Percentiles rank a stretch among this genome's conserved stretches.
Evolutionary conservation across 192 early-diverging fungal species (phyloP).

Genomic region (Phycomyces blakesleeanus): DNA sequence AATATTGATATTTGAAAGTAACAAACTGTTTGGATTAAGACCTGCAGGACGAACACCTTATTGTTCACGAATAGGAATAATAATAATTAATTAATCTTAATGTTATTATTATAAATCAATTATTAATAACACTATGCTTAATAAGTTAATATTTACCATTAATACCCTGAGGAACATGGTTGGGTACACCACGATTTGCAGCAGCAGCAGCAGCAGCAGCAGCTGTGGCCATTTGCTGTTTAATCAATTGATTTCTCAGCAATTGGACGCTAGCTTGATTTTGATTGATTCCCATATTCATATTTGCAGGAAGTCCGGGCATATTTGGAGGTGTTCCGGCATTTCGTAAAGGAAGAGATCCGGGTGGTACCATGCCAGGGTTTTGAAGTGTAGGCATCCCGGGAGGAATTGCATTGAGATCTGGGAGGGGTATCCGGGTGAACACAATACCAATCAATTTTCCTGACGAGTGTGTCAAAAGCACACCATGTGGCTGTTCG

Average conservation of each 20-base stretch:
- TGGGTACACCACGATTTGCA: constrained; percentile 11
- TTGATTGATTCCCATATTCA: constrained; percentile 12
- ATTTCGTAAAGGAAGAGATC: not conserved
- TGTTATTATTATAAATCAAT: not conserved
- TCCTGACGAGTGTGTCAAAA: constrained; percentile 30
- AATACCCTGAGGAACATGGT: constrained; percentile 9
- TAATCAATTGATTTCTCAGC: constrained; percentile 16
- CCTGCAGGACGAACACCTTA: constrained; percentile 17
- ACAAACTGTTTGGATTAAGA: constrained; percentile 32
- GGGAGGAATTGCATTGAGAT: constrained; percentile 17
- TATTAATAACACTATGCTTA: too few relatives aligned
- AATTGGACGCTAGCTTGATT: constrained; percentile 21
- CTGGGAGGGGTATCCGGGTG: constrained; percentile 26
- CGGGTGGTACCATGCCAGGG: not conserved
- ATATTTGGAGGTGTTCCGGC: not conserved
- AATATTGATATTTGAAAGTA: constrained; percentile 35
- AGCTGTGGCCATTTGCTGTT: constrained; percentile 20
- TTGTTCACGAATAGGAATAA: not conserved
- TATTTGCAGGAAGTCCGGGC: constrained; percentile 12
- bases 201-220: constrained; percentile 15
- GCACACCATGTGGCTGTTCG: constrained; percentile 28
- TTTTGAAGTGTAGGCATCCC: not conserved
- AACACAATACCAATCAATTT: constrained; percentile 37
- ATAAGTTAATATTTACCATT: constrained; percentile 28
- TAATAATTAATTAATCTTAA: not conserved